A percentile compares a stretch with the other conserved stretches of the same genome.
Evolutionary conservation across 1,139 yeast species (phyloP).

Genomic region (Candida neerlandica): DNA sequence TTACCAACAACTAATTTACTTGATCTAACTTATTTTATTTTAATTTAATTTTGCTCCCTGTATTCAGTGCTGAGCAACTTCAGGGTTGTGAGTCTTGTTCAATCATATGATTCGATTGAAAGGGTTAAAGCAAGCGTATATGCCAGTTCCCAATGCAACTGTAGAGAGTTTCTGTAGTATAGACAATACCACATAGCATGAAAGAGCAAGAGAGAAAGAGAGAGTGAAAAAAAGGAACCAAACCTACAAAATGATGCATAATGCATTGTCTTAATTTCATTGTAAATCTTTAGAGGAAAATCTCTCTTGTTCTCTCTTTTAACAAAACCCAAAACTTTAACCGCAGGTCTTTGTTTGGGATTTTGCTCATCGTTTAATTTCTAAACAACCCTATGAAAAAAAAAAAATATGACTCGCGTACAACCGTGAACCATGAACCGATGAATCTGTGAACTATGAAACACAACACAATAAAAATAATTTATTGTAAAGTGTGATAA

Average conservation of each 20-base stretch:
- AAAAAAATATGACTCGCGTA: not conserved
- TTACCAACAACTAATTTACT: no score
- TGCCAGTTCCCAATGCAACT: not conserved
- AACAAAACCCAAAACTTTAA: not conserved
- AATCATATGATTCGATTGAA: not conserved
- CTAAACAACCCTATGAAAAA: not conserved
- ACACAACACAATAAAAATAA: not conserved
- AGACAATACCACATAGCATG: not conserved
- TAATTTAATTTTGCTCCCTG: no score
- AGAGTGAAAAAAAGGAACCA: not conserved
- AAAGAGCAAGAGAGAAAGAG: no score
- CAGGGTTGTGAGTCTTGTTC: not conserved
- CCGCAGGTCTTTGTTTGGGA: not conserved
- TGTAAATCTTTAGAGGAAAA: not conserved
- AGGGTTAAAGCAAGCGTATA: not conserved
- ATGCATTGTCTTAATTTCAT: constrained; percentile 2
- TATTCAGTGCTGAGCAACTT: no score
- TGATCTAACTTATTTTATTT: no score
- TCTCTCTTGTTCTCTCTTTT: not conserved
- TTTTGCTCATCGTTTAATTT: not conserved
- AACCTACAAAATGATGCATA: not conserved
- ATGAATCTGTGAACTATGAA: no score
- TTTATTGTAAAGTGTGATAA: no score
- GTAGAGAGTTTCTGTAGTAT: not conserved
- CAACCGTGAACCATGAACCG: no score